Evolutionary conservation across 495 filamentous ascomycete genomes (phyloP).

Genomic region (Xylaria cubensis): DNA sequence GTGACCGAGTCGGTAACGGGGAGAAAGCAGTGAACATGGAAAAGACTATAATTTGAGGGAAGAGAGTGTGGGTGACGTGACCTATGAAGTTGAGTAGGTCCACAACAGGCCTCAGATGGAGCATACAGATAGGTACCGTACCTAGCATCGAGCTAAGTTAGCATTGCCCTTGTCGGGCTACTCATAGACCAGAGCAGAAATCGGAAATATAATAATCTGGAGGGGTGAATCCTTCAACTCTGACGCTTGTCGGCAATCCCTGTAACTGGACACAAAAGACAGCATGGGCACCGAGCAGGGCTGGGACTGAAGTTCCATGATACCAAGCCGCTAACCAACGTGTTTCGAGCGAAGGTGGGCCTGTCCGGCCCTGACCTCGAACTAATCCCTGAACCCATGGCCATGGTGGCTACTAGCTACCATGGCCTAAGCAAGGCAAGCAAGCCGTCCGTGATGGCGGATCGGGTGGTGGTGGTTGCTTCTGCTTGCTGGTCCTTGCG

Average conservation of each 20-base stretch:
- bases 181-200: conserved; percentile 23
- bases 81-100: conserved; percentile 25
- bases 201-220: conserved; percentile 36
- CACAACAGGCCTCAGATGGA: conserved; percentile 21
- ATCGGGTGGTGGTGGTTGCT: conserved; percentile 32
- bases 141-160: conserved; percentile 26
- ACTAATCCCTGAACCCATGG: conserved; percentile 40
- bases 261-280: conserved; percentile 27
- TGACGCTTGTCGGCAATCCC: conserved; percentile 28
- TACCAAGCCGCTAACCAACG: conserved; percentile 32
- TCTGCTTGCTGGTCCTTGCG: conserved; percentile 22
- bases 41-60: conserved; percentile 23
- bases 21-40: conserved; percentile 30
- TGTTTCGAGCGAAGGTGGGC: conserved; percentile 32
- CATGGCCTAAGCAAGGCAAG: conserved; percentile 39
- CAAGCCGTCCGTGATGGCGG: conserved; percentile 37
- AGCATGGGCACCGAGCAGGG: conserved; percentile 31
- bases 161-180: conserved; percentile 24
- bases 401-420: conserved; percentile 18
- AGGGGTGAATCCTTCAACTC: conserved; percentile 46
- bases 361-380: conserved; percentile 30
- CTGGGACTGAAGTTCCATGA: conserved; percentile 30
- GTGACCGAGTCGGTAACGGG: conserved; percentile 36
- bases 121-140: conserved; percentile 23
- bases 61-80: conserved; percentile 29